phyloP scores from a whole-genome alignment of 2,329 filamentous ascomycete genomes.

The Bipolaris gigantea region DNA sequence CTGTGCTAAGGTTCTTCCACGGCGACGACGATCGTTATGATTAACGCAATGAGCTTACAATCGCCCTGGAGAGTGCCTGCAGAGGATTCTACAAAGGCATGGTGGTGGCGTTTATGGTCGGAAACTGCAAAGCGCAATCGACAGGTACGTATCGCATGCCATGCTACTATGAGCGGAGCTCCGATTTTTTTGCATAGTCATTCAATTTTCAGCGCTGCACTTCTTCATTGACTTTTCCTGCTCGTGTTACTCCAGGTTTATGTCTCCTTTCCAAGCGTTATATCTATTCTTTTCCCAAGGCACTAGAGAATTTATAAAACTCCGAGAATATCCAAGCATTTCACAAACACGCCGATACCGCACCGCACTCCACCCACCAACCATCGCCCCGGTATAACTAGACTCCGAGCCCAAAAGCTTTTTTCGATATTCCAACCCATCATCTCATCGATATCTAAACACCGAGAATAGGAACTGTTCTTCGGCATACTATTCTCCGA shows the following conservation, averaged over 20 bases:
- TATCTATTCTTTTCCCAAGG: too few species aligned
- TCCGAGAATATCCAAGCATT: too few species aligned
- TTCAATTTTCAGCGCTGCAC: too few species aligned
- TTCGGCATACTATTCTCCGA: constrained; percentile 1
- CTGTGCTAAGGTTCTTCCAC: constrained; percentile 38
- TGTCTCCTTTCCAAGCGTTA: too few species aligned
- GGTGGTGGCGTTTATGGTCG: neutral
- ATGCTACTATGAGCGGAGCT: too few species aligned
- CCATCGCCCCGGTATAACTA: too few species aligned
- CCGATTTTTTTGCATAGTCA: neutral
- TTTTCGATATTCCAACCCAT: neutral
- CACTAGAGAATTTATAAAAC: too few species aligned
- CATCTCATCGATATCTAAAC: neutral
- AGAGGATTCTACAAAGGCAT: neutral
- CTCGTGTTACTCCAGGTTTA: too few species aligned
- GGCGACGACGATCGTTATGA: constrained; percentile 34
- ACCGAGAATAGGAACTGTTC: neutral
- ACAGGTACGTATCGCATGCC: too few species aligned
- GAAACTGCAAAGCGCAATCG: neutral
- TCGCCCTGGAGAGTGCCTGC: too few species aligned
- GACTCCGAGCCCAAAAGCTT: neutral
- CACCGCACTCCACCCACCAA: neutral
- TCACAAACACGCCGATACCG: neutral
- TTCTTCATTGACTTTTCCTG: too few species aligned
- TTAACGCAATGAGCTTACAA: neutral